Evolutionary conservation across 225 moss, liverwort and hornwort genomes (phyloP), one percentile per base, ranked within the genome.

Genomic region (Antitrichia curtipendula): DNA sequence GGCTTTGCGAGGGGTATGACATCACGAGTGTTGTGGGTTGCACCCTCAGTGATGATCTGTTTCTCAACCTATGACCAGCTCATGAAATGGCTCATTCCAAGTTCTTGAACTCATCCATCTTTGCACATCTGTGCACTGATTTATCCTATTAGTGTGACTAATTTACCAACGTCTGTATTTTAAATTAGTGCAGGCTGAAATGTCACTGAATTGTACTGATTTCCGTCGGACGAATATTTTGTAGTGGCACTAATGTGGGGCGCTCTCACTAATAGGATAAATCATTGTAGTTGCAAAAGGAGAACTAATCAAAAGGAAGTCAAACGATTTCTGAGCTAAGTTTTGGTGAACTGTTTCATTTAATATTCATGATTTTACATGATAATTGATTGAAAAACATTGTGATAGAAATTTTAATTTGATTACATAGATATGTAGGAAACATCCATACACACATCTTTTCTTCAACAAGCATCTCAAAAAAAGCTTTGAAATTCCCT

Each of bases 1-100:
- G 97, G 90, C 17, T 96, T 96, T 82, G 90, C 94, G 4, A 88
- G 91, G 25, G 96, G 97, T 13, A 82, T 93, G 91, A 91, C 95
- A 17, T 94, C 97, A 2, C 90, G 97, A 88, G 92, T 97, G 40
- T 86, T 97, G 88, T 97, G 97, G 97, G 91, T 97, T 74, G 96
- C 97, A 25, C 97, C 97, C 3, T 92, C 95, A 16, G 93, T 94
- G 11, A 97, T 94, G 85, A 95, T 97, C 70, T 95, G 92, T 84
- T 95, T 95, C 90, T 93, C 97, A 21, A 93, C 92, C 19, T 97
- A 91, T 80, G 97, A 97, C 83, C 97, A 95, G 90, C 80, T 97
- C 85, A 90, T 95, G 92, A 96, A 97, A 85, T 78, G 85, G 81
- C 89, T 96, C 16, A 64, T 28, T 88, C 34, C 69, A 75, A 50